Evolutionary conservation across 306 rosid species (phyloP), one percentile per base, ranked within the genome.

Genomic region (Medicago lupulina): DNA sequence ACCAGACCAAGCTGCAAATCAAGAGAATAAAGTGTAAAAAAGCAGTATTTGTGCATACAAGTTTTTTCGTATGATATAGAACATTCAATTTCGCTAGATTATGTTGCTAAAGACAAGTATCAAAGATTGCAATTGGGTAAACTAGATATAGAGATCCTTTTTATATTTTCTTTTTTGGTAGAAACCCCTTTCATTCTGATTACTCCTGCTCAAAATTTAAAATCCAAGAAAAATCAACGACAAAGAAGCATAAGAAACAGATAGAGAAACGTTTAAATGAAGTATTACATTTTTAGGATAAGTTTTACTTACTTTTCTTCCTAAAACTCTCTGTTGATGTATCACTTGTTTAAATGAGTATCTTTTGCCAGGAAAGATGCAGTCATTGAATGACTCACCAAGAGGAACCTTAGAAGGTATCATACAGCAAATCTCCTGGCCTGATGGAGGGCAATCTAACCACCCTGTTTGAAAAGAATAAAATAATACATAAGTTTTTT

Each of bases 391-490:
- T 12, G 93, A 71, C 83, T 96, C 99, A 75, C 91, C 87, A 40
- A 96, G 91, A 41, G 99, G 99, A 87, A 90, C 99, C 92, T 96
- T 96, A 62, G 99, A 96, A 88, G 99, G 99, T 78, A 96, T 83
- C 91, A 96, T 90, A 83, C 68, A 79, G 86, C 16, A 83, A 76
- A 92, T 84, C 78, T 96, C 99, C 58, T 86, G 87, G 76, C 99
- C 99, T 86, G 10, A 65, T 57, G 98, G 65, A 19, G 98, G 97
- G 76, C 99, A 96, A 71, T 92, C 97, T 91, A 96, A 82, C 99
- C 99, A 96, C 54, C 99, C 99, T 96, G 89, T 80, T 80, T 19
- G 80, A 36, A 53, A 73, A 79, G 59, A 76, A 76, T 16, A 74
- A 66, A 76, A 47, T 47, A 63, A 23, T 36, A 67, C n/a, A 21